A percentile compares a stretch with the other conserved stretches of the same genome.
phyloP scores from a whole-genome alignment of 2,329 filamentous ascomycete genomes.

The Hymenoscyphus occultus region DNA sequence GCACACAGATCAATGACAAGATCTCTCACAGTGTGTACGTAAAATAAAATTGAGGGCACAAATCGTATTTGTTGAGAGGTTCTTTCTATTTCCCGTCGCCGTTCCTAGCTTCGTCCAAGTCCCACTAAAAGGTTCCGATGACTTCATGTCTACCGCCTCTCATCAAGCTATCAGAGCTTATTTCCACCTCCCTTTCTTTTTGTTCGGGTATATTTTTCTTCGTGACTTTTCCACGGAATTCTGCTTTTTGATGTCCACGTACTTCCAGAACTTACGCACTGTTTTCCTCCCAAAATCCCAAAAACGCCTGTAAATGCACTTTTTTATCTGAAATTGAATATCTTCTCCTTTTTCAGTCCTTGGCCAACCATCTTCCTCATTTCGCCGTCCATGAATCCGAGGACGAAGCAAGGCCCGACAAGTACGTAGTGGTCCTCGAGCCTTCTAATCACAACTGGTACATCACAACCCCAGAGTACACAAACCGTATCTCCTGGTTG shows the following conservation, averaged over 20 bases:
- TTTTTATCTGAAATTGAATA: conserved; percentile 8
- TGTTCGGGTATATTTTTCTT: background rate
- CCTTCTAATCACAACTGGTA: conserved; percentile 10
- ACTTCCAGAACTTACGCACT: background rate
- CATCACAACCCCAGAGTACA: conserved; percentile 15
- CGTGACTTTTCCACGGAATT: background rate
- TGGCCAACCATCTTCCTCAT: conserved; percentile 3
- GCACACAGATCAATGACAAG: too few relatives aligned
- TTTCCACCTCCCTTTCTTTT: background rate
- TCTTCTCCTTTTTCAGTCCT: conserved; percentile 7
- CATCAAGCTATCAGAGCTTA: background rate
- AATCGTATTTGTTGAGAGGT: too few relatives aligned
- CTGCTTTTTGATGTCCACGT: background rate
- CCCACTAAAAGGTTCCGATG: too few relatives aligned
- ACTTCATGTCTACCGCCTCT: too few relatives aligned
- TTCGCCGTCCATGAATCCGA: conserved; percentile 19
- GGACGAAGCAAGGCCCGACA: conserved; percentile 14
- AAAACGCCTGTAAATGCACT: background rate
- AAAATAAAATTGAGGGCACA: too few relatives aligned
- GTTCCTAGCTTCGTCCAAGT: too few relatives aligned
- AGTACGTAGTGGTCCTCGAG: conserved; percentile 12
- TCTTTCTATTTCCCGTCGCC: too few relatives aligned
- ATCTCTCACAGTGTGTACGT: too few relatives aligned
- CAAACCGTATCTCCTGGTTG: conserved; percentile 8
- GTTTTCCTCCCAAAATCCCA: background rate